Evolutionary conservation across 139 green algal genomes (phyloP), one percentile per base, ranked within the genome.

Genomic region (Volvox africanus): DNA sequence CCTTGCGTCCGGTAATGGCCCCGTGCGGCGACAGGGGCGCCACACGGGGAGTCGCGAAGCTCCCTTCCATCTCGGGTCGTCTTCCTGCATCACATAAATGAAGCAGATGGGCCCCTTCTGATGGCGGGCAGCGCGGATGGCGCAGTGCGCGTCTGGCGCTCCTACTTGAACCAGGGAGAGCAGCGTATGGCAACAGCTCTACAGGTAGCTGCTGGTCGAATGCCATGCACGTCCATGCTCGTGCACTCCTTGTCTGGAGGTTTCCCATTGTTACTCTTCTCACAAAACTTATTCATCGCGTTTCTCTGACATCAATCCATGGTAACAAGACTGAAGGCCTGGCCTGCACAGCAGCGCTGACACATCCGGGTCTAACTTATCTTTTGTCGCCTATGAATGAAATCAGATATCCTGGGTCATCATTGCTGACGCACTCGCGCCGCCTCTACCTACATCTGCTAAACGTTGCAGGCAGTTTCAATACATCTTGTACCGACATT

Each of bases 161-260:
- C 95, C 88, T 97, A 97, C 92, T 71, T 89, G n/a, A 80, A 77
- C 80, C 44, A 61, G 65, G 89, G 80, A 36, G 87, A 91, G 17
- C 96, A 97, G 91, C 90, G 94, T 19, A 93, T 98, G 76, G 96
- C 97, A 12, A 96, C 96, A 0, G 95, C 96, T 0, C 97, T 96
- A 92, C 97, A 97, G 95, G 95, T 93, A 37, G 2, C 44, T 55
- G 44, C 44, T 55, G 5, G 44, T n/a, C n/a, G n/a, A n/a, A n/a
- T n/a, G n/a, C n/a, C 44, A 14, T 55, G 44, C 44, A 55, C 5
- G 44, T 9, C 44, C 44, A 55, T 55, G 44, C 9, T 55, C 44
- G 44, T 55, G 44, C 44, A 55, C 44, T 55, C 44, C 5, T 55
- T 55, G 44, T 55, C 44, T 55, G 44, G 5, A 14, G 44, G 44